phyloP scores from a whole-genome alignment of 106 monocot species.

The Acanthochlamys bracteata region DNA sequence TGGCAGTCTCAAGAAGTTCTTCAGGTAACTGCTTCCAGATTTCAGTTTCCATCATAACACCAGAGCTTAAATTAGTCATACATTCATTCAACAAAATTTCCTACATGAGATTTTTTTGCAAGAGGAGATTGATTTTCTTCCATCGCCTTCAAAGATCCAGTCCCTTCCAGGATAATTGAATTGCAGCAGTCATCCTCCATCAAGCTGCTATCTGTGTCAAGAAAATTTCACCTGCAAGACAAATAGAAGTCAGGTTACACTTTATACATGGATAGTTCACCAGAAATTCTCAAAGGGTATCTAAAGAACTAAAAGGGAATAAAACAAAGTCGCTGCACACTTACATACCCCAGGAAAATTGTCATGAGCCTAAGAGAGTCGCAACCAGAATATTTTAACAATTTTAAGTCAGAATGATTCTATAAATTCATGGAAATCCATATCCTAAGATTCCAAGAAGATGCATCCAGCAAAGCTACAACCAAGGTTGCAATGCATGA shows the following conservation, averaged over 20 bases:
- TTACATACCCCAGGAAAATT: too few relatives aligned
- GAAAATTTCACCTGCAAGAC: conserved; percentile 41
- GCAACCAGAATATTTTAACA: too few relatives aligned
- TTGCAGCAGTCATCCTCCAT: conserved; percentile 29
- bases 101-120: conserved; percentile 37
- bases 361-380: too few relatives aligned
- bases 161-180: conserved; percentile 14
- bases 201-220: conserved; percentile 25
- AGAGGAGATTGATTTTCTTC: conserved; percentile 32
- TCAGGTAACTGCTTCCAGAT: conserved; percentile 81
- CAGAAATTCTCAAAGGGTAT: background rate
- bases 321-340: too few relatives aligned
- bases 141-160: conserved; percentile 24
- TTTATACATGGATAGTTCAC: background rate
- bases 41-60: conserved; percentile 38
- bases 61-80: conserved; percentile 18
- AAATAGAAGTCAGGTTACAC: conserved; percentile 1
- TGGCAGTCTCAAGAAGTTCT: conserved; percentile 64
- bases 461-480: too few relatives aligned
- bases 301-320: background rate
- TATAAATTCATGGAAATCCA: too few relatives aligned
- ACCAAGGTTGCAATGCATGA: too few relatives aligned
- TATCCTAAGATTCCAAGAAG: too few relatives aligned
- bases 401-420: too few relatives aligned
- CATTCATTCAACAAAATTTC: conserved; percentile 19